A percentile compares a stretch with the other conserved stretches of the same genome.
Conservation (phyloP, 768 basidiomycete genomes). For the Amyloporia xantha region DNA sequence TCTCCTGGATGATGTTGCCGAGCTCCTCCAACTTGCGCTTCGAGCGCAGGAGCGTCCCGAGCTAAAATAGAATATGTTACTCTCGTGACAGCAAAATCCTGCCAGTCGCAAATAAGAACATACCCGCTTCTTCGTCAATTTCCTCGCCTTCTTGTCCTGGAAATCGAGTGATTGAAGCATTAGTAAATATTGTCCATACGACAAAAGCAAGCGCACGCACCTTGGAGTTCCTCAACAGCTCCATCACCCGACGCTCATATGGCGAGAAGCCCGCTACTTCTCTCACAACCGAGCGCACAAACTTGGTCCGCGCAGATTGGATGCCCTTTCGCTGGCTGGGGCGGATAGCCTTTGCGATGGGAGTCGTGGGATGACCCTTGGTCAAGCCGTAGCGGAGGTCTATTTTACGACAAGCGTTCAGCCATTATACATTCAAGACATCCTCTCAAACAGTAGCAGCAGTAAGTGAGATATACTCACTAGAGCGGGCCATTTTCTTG, state of each 20-base stretch:
- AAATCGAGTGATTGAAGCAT: background rate
- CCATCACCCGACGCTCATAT: conserved; percentile 97
- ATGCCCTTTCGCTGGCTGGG: conserved; percentile 93
- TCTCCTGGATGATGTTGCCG: conserved; percentile 85
- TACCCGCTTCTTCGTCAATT: conserved; percentile 99
- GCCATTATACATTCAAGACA: background rate
- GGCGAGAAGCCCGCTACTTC: conserved; percentile 98
- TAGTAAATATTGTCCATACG: background rate
- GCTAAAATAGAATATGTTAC: conserved; percentile 36
- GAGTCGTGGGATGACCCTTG: conserved; percentile 84
- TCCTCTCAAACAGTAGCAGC: conserved; percentile 2
- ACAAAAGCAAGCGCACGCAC: conserved; percentile 34
- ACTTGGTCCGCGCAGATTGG: conserved; percentile 83
- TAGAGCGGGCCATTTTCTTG: conserved; percentile 67
- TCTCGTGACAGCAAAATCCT: background rate
- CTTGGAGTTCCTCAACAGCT: conserved; percentile 96
- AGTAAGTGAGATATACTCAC: conserved; percentile 37
- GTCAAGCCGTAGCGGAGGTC: conserved; percentile 83
- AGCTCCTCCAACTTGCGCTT: conserved; percentile 99
- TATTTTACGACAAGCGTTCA: conserved; percentile 30
- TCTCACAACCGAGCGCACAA: conserved; percentile 88
- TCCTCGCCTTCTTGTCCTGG: conserved; percentile 98
- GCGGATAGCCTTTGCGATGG: conserved; percentile 65
- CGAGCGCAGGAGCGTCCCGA: conserved; percentile 96
- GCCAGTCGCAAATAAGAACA: conserved; percentile 32